Evolutionary conservation across 192 early-diverging fungal genomes (phyloP), one percentile per base, ranked within the genome.

Genomic region (Kappamyces sp.): DNA sequence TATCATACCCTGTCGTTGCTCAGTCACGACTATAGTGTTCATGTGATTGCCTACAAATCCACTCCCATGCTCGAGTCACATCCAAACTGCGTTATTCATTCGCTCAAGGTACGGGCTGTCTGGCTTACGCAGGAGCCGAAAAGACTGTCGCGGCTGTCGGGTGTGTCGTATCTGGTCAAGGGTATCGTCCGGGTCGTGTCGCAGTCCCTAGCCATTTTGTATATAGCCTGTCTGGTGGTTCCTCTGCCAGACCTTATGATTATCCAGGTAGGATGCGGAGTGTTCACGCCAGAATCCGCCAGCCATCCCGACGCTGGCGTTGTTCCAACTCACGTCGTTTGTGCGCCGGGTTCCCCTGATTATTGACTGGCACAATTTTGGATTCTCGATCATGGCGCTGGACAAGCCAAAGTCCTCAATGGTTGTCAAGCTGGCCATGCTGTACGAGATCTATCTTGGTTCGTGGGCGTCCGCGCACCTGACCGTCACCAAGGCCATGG

Each of bases 331-430:
- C 2, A 73, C 88, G 8, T 72, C 77, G 33, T 77, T 79, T 51
- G 15, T 90, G 29, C 79, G 83, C n/a, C 73, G 82, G 32, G 70
- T 84, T 12, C 73, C 73, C 47, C 69, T 98, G 3, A 74, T 96
- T 45, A 90, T 98, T 43, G 95, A 98, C 69, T 98, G 95, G 95
- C 95, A 98, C 65, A 98, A 98, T 69, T 93, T 93, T 67, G 95
- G 94, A 22, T 87, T 84, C 64, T 87, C 91, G 2, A 79, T 98
- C 34, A 84, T 98, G 34, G 86, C 75, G 6, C 60, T 93, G 34
- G 80, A 72, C 45, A 59, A 92, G 22, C 88, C 88, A 7, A 39
- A 66, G 15, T 31, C 54, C 1, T 80, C 76, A 38, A 62, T 41
- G 22, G 70, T 91, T 6, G 83, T 89, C 0, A 47, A 57, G 46